Base-by-base conservation (phyloP, 1,284 basidiomycete species). In the Leccinum subatratum region DNA sequence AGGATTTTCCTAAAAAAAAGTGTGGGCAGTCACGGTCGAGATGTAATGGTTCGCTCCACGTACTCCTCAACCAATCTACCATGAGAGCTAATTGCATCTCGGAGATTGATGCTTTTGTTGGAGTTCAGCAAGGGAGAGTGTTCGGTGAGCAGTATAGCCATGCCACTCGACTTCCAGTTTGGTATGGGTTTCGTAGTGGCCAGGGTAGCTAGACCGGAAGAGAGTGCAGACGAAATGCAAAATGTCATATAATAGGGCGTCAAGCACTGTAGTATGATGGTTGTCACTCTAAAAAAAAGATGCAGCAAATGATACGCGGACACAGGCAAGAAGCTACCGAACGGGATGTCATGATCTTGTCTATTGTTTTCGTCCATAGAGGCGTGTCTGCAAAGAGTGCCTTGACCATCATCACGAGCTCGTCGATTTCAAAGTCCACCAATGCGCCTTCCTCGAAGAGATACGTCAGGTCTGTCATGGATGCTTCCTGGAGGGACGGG, bases 381-480 rank as follows among this genome's bases (percentile, higher is more conserved):
- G 87, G 84, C n/a, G 92, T 94, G 75, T 96, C 95, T 25, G 95
- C 90, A 77, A 99, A 99, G 61, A 99, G 81, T 0, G 95, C 95
- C 60, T 86, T 85, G 51, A 98, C 86, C 39, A 99, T 83, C 67
- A 85, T 84, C 37, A 89, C 87, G 3, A 99, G 82, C 79, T 98
- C 96, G 37, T 91, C 86, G 3, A 90, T 83, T 65, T 90, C 86
- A 76, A 96, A 99, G 78, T 99, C 96, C 39, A 96, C 88, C 69
- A 99, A 80, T 3, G 94, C 91, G 3, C 95, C 94, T 70, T 93
- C 90, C 70, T 96, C 93, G 74, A 96, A 94, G 16, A 99, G 85
- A 77, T 96, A 97, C 34, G 91, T 90, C 64, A 99, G 91, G 77
- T 99, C 96, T 39, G 88, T 92, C 75, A 98, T 87, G n/a, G 92